Evolutionary conservation across 2,329 filamentous ascomycete genomes (phyloP), one percentile per base, ranked within the genome.

Genomic region (Xylariaceae sp.): DNA sequence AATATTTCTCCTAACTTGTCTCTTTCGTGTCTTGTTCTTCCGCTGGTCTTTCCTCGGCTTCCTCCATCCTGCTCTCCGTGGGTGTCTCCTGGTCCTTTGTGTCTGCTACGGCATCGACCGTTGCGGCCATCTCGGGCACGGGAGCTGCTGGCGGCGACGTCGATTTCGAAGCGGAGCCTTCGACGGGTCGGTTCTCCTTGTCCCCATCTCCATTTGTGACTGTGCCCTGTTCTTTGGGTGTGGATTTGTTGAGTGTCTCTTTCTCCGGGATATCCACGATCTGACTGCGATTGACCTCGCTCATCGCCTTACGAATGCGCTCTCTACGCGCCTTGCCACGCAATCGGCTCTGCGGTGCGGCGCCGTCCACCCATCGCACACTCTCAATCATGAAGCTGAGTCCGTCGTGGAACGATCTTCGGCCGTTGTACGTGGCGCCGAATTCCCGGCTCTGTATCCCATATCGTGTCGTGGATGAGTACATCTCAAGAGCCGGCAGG

Each of bases 301-400:
- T 66, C 71, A 82, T 75, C 1, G 76, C 76, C 62, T 75, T 77
- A 32, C 77, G 71, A 62, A 82, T 83, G 39, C 80, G 71, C 58
- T 82, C 78, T 11, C 80, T 67, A 5, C 79, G 69, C 1, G 70
- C 80, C 59, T 78, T 78, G 44, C 80, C 80, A 3, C 79, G 71
- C 2, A 82, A 71, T 42, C 80, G 68, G 27, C 76, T 76, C 62
- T 82, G 78, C 49, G 71, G 78, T 55, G 76, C 77, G 0, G 81
- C 86, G 11, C 94, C 90, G 55, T 82, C 85, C 0, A 96, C 88
- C 85, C 91, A 97, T 45, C 90, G 83, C 11, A 96, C 80, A 45
- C 83, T 82, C 53, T 84, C 77, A 42, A 99, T 81, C 77, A 87
- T 90, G 69, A 89, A 97, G 66, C 90, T 96, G 67, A 96, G 81